These are phyloP conservation scores for Sporobolus alterniflorus DNA, from an alignment of 202 grass and related monocot genomes.

Conservation along the genomic window DNA sequence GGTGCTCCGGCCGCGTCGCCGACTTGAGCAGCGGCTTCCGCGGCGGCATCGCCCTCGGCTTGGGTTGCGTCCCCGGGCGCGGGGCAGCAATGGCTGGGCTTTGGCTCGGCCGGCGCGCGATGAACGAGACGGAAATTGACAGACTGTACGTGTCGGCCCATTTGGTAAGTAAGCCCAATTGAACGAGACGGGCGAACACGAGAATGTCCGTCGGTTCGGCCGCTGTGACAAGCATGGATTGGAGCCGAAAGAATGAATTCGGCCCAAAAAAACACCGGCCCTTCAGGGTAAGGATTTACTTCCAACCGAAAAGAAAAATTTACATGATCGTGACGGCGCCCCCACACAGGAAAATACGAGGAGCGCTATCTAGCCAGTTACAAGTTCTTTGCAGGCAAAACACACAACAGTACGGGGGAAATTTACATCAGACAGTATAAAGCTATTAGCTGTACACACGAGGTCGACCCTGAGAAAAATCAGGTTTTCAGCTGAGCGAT, in stretches of 20 bases:
- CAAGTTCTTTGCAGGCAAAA: constrained; percentile 34
- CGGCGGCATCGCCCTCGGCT: constrained; percentile 7
- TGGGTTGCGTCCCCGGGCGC: not conserved
- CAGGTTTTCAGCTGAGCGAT: constrained; percentile 66
- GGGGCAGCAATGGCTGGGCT: not conserved
- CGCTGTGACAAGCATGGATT: no score
- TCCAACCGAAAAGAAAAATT: constrained; percentile 23
- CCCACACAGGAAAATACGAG: constrained; percentile 26
- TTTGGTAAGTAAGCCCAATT: no score
- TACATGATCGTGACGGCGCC: constrained; percentile 28
- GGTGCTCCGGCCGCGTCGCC: constrained; percentile 33
- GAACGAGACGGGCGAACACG: no score
- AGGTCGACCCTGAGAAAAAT: constrained; percentile 16
- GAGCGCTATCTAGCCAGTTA: constrained; percentile 30
- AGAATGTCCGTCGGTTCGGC: no score
- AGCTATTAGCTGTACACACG: constrained; percentile 29
- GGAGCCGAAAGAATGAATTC: no score
- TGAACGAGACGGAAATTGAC: no score
- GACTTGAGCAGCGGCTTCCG: constrained; percentile 39
- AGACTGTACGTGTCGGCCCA: no score
- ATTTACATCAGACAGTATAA: constrained; percentile 52
- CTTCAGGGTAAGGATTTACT: not conserved
- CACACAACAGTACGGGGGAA: constrained; percentile 18
- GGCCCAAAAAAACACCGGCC: not conserved
- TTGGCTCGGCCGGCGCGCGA: no score